Conservation (phyloP, 2,329 filamentous ascomycete genomes). For the Clarireedia monteithiana region DNA sequence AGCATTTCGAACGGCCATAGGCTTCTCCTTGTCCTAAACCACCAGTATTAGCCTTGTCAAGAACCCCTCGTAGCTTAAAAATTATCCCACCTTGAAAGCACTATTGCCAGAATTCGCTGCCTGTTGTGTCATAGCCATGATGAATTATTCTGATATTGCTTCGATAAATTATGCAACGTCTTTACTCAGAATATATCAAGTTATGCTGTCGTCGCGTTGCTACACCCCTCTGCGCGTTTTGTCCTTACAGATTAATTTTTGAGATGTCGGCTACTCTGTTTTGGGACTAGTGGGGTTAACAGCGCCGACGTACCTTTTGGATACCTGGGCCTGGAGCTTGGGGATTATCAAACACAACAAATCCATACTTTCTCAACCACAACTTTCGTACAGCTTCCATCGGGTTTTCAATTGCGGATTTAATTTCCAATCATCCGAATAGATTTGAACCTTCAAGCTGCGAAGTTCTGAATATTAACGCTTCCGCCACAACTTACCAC, state of each 20-base stretch:
- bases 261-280: constrained; percentile 6
- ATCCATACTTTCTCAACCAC: background rate
- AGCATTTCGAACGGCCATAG: constrained; percentile 86
- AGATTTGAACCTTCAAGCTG: background rate
- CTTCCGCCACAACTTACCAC: background rate
- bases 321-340: constrained; percentile 9
- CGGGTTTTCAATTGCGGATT: background rate
- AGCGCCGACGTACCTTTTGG: constrained; percentile 10
- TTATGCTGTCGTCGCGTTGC: constrained; percentile 12
- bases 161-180: constrained; percentile 7
- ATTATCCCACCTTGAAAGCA: constrained; percentile 47
- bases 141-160: constrained; percentile 24
- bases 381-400: background rate
- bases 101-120: constrained; percentile 45
- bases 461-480: background rate
- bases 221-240: constrained; percentile 6
- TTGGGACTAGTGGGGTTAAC: constrained; percentile 9
- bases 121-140: constrained; percentile 37
- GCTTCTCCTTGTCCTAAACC: constrained; percentile 82
- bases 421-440: background rate
- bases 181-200: constrained; percentile 5
- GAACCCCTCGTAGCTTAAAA: constrained; percentile 14
- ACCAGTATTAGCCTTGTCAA: constrained; percentile 19
- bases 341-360: constrained; percentile 11
- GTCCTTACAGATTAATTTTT: constrained; percentile 5